Evolutionary conservation across 176 grass and related monocot species (phyloP).

Genomic region (Carex parvula): DNA sequence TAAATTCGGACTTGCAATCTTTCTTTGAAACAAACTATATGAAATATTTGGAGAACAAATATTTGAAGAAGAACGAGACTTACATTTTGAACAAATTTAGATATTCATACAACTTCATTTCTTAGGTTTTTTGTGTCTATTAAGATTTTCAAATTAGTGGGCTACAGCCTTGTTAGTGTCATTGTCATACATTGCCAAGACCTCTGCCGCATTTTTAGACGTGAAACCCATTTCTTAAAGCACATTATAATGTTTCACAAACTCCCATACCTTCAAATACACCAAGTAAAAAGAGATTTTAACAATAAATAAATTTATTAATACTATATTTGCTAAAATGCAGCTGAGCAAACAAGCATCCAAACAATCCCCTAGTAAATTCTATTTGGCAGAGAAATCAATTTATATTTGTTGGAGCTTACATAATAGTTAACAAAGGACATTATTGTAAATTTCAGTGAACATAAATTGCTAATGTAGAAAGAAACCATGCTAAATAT

Average conservation of each 20-base stretch:
- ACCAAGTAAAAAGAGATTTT: neutral
- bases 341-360: neutral
- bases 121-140: no score
- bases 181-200: conserved; percentile 88
- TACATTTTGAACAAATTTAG: no score
- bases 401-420: neutral
- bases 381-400: neutral
- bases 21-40: no score
- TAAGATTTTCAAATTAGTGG: neutral
- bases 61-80: no score
- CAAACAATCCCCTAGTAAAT: neutral
- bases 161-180: conserved; percentile 79
- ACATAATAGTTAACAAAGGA: no score
- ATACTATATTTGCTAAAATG: neutral
- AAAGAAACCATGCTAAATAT: no score
- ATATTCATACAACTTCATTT: no score
- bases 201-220: conserved; percentile 61
- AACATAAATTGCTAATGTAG: no score
- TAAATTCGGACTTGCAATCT: no score
- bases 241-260: conserved; percentile 84
- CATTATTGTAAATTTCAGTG: neutral
- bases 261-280: conserved; percentile 76
- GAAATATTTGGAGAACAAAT: no score
- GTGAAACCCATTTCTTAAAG: conserved; percentile 98
- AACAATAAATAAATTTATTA: conserved; percentile 5